Percentiles rank a stretch among this genome's conserved stretches.
Conservation (phyloP, 139 green algal species). For the Astrephomene gubernaculifera region DNA sequence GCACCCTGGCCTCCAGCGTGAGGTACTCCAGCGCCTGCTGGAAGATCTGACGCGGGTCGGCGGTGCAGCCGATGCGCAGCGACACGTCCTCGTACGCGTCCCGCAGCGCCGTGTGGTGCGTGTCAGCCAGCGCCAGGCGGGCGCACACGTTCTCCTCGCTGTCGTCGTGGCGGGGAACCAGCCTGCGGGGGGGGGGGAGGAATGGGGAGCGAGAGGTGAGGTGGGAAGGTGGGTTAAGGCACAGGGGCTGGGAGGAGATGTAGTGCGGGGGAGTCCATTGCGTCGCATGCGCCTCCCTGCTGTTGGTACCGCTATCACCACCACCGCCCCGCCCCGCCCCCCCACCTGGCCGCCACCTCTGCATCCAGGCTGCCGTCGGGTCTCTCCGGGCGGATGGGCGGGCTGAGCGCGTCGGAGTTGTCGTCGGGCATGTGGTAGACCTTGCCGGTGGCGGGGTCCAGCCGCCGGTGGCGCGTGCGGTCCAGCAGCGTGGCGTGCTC, state of each 20-base stretch:
- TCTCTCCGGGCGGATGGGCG: conserved; percentile 51
- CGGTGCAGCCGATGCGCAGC: conserved; percentile 50
- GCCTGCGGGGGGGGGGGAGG: not conserved
- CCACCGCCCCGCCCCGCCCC: not conserved
- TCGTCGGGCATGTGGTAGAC: conserved; percentile 54
- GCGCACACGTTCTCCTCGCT: conserved; percentile 74
- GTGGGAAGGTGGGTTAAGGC: not conserved
- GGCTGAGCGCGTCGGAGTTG: conserved; percentile 27
- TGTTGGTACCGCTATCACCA: not conserved
- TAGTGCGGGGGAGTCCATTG: not conserved
- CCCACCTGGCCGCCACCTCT: conserved; percentile 54
- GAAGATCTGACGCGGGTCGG: conserved; percentile 34
- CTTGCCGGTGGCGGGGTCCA: conserved; percentile 68
- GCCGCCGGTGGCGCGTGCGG: conserved; percentile 67
- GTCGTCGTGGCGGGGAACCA: conserved; percentile 73
- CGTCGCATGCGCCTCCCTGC: not conserved
- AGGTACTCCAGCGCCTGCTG: conserved; percentile 46
- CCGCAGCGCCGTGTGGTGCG: conserved; percentile 57
- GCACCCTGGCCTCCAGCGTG: conserved; percentile 41
- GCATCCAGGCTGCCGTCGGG: conserved; percentile 49
- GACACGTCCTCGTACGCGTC: conserved; percentile 60
- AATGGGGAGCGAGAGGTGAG: not conserved
- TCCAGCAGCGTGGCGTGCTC: conserved; percentile 68
- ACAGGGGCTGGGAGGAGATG: not conserved
- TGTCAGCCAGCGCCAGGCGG: conserved; percentile 66